Evolutionary conservation across 2,329 filamentous ascomycete species (phyloP).

Genomic region (Didymella keratinophila): DNA sequence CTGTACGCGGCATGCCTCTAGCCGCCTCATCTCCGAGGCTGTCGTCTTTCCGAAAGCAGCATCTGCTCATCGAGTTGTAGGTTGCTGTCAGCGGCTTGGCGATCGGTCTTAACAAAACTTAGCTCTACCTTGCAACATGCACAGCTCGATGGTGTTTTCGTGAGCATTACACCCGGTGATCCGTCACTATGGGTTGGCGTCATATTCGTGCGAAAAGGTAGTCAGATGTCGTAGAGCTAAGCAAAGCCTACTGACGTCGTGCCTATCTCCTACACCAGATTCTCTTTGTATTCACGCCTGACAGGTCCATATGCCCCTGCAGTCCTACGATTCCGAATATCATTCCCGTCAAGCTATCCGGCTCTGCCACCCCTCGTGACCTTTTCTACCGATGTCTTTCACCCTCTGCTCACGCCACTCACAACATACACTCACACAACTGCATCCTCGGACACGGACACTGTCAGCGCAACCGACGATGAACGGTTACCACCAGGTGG

Average conservation of each 20-base stretch:
- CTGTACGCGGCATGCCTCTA: conserved; percentile 17
- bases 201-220: conserved; percentile 88
- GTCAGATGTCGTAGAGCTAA: conserved; percentile 28
- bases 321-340: conserved; percentile 87
- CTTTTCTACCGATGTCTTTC: conserved; percentile 92
- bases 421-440: conserved; percentile 96
- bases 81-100: conserved; percentile 45
- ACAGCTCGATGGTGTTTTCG: conserved; percentile 85
- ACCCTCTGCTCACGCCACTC: conserved; percentile 88
- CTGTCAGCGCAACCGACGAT: conserved; percentile 82
- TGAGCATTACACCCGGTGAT: conserved; percentile 82
- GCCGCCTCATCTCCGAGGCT: conserved; percentile 33
- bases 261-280: conserved; percentile 15
- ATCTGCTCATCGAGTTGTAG: conserved; percentile 83
- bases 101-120: conserved; percentile 38
- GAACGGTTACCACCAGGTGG: conserved; percentile 86
- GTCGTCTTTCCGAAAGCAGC: conserved; percentile 71
- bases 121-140: conserved; percentile 83
- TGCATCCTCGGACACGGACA: conserved; percentile 73
- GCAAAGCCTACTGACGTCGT: conserved; percentile 16
- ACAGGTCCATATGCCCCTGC: conserved; percentile 88
- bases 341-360: conserved; percentile 84
- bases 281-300: conserved; percentile 37
- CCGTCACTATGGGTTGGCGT: conserved; percentile 88
- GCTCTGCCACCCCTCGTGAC: conserved; percentile 81